These are phyloP conservation scores for Metschnikowia shivogae DNA, from an alignment of 805 yeast species.

Conservation along the genomic window DNA sequence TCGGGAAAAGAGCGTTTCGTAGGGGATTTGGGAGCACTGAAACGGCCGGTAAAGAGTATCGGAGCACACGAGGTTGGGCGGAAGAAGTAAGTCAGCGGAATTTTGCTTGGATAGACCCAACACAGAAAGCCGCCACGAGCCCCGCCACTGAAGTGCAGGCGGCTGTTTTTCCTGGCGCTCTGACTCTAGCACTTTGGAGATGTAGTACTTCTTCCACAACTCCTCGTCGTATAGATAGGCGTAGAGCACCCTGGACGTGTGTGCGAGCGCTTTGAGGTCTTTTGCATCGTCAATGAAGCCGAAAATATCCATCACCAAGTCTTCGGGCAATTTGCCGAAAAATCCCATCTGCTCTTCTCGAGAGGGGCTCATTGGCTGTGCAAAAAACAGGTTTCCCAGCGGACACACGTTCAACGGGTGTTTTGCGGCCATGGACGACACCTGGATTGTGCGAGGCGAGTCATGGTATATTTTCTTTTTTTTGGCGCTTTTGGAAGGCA, in stretches of 20 bases:
- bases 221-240: conserved; percentile 77
- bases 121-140: conserved; percentile 75
- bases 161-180: conserved; percentile 9
- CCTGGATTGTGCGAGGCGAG: conserved; percentile 6
- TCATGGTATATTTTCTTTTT: conserved; percentile 6
- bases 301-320: conserved; percentile 52
- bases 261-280: conserved; percentile 51
- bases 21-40: conserved; percentile 72
- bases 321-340: conserved; percentile 56
- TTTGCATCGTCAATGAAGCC: conserved; percentile 43
- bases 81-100: conserved; percentile 46
- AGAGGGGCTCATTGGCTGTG: conserved; percentile 11
- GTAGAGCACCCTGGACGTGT: conserved; percentile 61
- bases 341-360: conserved; percentile 46
- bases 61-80: conserved; percentile 56
- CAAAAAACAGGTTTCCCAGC: conserved; percentile 15
- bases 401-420: conserved; percentile 20
- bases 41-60: conserved; percentile 80
- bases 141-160: conserved; percentile 50
- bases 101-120: conserved; percentile 30
- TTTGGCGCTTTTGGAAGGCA: conserved; percentile 2
- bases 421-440: conserved; percentile 6
- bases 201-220: conserved; percentile 66
- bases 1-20: conserved; percentile 44
- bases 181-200: conserved; percentile 6